phyloP scores from a whole-genome alignment of 2,329 filamentous ascomycete genomes.

The Fusarium scirpi region DNA sequence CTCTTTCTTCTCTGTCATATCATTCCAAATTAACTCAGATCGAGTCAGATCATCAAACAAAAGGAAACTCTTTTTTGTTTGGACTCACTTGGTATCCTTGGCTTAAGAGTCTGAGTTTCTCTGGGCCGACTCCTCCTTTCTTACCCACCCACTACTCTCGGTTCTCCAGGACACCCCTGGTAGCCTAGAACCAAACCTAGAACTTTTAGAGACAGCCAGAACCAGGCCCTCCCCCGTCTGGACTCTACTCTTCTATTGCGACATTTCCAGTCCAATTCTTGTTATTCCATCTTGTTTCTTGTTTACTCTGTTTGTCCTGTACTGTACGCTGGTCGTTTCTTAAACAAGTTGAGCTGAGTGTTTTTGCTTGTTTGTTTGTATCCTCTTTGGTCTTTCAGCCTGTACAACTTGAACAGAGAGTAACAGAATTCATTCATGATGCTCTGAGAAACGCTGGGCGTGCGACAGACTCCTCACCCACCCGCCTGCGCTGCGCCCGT shows the following conservation, averaged over 20 bases:
- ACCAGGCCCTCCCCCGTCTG: conserved; percentile 17
- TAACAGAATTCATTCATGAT: conserved; percentile 42
- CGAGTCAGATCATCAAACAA: neutral
- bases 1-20: neutral
- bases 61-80: neutral
- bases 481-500: conserved; percentile 41
- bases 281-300: conserved; percentile 17
- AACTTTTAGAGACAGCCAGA: conserved; percentile 19
- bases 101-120: conserved; percentile 9
- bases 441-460: conserved; percentile 48
- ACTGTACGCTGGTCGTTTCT: conserved; percentile 35
- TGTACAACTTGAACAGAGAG: conserved; percentile 36
- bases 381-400: conserved; percentile 14
- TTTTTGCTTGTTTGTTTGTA: conserved; percentile 12
- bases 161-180: conserved; percentile 39
- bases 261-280: conserved; percentile 38
- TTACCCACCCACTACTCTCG: conserved; percentile 37
- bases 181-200: conserved; percentile 22
- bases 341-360: conserved; percentile 10
- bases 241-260: conserved; percentile 25
- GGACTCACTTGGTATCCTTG: conserved; percentile 20
- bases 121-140: conserved; percentile 34
- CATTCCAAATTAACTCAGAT: conserved; percentile 10
- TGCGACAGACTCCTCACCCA: conserved; percentile 43
- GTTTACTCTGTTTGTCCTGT: conserved; percentile 30